Conservation (phyloP, 352 stramenopile species). For the Elongisporangium anandrum region DNA sequence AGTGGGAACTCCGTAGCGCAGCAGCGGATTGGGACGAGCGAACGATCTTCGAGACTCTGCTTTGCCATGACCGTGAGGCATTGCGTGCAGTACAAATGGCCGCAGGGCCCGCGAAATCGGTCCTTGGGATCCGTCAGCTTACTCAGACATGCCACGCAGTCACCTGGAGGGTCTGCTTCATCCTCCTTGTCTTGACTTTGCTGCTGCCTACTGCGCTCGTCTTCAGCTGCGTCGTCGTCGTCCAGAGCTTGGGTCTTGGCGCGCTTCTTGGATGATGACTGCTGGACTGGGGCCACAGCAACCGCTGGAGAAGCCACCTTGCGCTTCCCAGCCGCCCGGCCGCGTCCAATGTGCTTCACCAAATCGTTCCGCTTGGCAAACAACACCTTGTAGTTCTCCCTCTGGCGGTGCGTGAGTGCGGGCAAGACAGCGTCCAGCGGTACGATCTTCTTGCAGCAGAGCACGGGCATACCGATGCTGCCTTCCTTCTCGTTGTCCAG, state of each 20-base stretch:
- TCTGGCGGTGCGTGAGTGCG: constrained; percentile 15
- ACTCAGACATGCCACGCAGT: constrained; percentile 25
- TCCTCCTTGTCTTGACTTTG: constrained; percentile 2
- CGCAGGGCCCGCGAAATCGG: constrained; percentile 16
- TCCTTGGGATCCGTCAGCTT: constrained; percentile 3
- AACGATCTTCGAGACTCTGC: constrained; percentile 22
- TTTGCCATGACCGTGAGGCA: constrained; percentile 33
- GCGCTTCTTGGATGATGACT: neutral
- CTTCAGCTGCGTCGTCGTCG: neutral
- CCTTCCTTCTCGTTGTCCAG: constrained; percentile 22
- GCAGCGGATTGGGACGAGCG: constrained; percentile 30
- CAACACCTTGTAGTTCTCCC: constrained; percentile 29
- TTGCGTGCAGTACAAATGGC: constrained; percentile 32
- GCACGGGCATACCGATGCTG: constrained; percentile 18
- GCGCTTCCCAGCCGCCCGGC: constrained; percentile 6
- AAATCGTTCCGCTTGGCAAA: constrained; percentile 13
- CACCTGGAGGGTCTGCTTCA: neutral
- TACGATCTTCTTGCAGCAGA: constrained; percentile 32
- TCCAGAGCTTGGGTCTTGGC: constrained; percentile 3
- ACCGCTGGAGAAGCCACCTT: constrained; percentile 2
- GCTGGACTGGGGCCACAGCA: neutral
- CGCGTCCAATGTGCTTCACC: neutral
- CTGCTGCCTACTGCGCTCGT: neutral
- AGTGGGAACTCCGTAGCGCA: constrained; percentile 34
- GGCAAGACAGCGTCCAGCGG: constrained; percentile 24